Evolutionary conservation across 2,329 filamentous ascomycete species (phyloP).

Genomic region (Fusarium irregulare): DNA sequence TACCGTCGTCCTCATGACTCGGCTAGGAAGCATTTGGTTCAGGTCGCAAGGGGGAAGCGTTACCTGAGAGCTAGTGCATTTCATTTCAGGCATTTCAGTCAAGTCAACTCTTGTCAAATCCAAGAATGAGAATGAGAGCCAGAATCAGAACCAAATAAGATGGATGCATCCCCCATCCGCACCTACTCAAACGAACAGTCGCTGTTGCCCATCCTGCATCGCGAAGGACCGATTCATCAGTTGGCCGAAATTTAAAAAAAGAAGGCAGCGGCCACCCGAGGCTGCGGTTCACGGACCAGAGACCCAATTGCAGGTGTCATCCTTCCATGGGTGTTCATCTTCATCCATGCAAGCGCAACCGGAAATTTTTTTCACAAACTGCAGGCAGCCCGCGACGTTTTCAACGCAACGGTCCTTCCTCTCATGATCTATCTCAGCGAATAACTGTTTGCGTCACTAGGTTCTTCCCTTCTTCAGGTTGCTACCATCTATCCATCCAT

Average conservation of each 20-base stretch:
- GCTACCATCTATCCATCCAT: not conserved
- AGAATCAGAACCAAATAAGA: constrained; percentile 9
- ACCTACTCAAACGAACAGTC: constrained; percentile 4
- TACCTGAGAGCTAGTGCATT: constrained; percentile 10
- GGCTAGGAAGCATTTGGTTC: constrained; percentile 9
- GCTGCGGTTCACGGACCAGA: constrained; percentile 31
- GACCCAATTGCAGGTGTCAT: constrained; percentile 20
- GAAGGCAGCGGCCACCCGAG: constrained; percentile 29
- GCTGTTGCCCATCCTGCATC: constrained; percentile 5
- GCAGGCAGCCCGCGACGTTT: not conserved
- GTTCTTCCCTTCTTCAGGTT: not conserved
- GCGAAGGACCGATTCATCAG: not conserved
- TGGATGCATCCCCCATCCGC: constrained; percentile 1
- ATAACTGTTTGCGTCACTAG: constrained; percentile 7
- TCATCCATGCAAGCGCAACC: constrained; percentile 27
- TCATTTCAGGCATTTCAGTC: not conserved
- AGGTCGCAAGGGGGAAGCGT: constrained; percentile 14
- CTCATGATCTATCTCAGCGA: not conserved
- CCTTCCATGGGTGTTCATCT: constrained; percentile 23
- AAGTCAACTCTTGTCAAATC: not conserved
- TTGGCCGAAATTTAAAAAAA: not conserved
- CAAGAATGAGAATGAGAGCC: not conserved
- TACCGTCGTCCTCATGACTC: constrained; percentile 32
- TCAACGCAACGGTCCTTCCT: constrained; percentile 7
- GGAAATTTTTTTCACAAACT: constrained; percentile 10